Evolutionary conservation across 1,284 basidiomycete species (phyloP).

Genomic region (Cerrena zonata): DNA sequence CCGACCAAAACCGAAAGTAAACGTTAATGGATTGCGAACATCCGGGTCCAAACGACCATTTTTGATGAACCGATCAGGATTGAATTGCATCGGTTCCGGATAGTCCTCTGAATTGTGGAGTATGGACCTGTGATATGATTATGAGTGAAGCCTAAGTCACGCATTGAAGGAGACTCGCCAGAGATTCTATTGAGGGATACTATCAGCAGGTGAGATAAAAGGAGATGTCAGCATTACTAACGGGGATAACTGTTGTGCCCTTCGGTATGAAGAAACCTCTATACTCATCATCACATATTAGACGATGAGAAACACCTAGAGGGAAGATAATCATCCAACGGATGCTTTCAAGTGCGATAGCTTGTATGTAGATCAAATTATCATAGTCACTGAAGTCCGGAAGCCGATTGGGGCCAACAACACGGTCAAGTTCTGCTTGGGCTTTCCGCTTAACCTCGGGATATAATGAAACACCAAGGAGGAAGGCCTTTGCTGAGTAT

Average conservation of each 20-base stretch:
- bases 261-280: conserved; percentile 7
- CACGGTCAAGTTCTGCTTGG: conserved; percentile 6
- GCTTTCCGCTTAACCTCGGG: conserved; percentile 7
- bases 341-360: conserved; percentile 3
- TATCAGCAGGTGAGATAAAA: background rate
- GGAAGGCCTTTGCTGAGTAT: background rate
- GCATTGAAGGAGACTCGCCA: conserved; percentile 1
- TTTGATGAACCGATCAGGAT: conserved; percentile 21
- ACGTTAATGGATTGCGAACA: conserved; percentile 4
- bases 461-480: conserved; percentile 7
- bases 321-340: conserved; percentile 3
- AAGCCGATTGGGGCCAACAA: conserved; percentile 2
- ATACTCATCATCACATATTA: conserved; percentile 8
- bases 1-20: conserved; percentile 4
- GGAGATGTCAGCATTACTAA: background rate
- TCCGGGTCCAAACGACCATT: conserved; percentile 7
- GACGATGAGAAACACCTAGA: conserved; percentile 3
- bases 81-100: conserved; percentile 19
- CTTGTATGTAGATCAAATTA: conserved; percentile 2
- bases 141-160: background rate
- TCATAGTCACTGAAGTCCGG: background rate
- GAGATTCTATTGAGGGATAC: background rate
- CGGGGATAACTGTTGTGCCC: conserved; percentile 1
- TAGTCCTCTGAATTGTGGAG: conserved; percentile 9
- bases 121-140: conserved; percentile 16